Conservation (phyloP, 352 stramenopile genomes). For the Phytophthora colocasiae region DNA sequence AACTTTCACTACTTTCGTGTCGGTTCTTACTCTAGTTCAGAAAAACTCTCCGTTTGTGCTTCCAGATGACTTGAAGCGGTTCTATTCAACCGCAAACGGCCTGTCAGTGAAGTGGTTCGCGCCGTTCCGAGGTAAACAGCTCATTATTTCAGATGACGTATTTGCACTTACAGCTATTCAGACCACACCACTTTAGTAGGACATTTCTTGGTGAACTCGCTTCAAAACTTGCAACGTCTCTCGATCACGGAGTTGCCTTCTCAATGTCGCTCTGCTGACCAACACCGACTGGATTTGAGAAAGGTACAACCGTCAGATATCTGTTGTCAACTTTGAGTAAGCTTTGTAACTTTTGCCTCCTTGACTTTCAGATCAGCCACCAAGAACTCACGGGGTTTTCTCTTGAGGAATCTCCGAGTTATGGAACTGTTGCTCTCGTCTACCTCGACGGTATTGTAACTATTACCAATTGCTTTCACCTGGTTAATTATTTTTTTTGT, state of each 20-base stretch:
- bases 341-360: not conserved
- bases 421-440: conserved; percentile 66
- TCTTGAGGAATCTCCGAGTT: conserved; percentile 63
- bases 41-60: conserved; percentile 66
- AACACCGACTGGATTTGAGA: conserved; percentile 39
- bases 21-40: conserved; percentile 19
- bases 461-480: not conserved
- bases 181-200: conserved; percentile 58
- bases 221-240: conserved; percentile 65
- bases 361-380: conserved; percentile 13
- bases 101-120: conserved; percentile 80
- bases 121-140: conserved; percentile 45
- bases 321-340: not conserved
- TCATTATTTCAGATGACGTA: too few relatives aligned
- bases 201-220: conserved; percentile 66
- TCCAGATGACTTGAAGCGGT: conserved; percentile 72
- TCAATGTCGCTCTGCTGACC: conserved; percentile 51
- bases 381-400: conserved; percentile 49
- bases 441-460: conserved; percentile 39
- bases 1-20: not conserved
- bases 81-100: conserved; percentile 74
- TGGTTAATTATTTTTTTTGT: not conserved
- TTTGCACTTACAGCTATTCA: conserved; percentile 14
- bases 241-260: conserved; percentile 45
- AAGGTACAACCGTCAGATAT: conserved; percentile 14